Base-by-base conservation (phyloP, 352 stramenopile species). In the Phytophthora brassicae region DNA sequence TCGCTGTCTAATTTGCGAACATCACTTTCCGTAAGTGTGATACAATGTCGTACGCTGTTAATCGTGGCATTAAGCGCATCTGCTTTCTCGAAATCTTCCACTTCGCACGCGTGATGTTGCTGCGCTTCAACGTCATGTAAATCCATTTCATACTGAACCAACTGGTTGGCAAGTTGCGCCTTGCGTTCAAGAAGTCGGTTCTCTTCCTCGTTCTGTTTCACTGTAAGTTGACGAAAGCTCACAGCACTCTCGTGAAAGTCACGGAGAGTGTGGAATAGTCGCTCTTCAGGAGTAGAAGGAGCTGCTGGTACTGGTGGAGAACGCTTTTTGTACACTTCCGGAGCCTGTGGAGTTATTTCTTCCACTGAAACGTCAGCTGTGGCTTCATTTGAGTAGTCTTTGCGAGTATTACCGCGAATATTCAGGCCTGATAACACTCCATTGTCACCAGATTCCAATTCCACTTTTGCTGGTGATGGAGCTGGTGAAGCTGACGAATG, bases 61-160 rank as follows among this genome's bases (percentile, higher is more conserved):
- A 95, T 89, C 6, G 79, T 89, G 12, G 77, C 66, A 60, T 95
- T 93, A 6, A 95, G 64, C 5, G 86, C 79, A 45, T 95, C 86
- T 0, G 86, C 86, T 31, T 86, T 88, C 44, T 95, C 86, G 48
- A 95, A 95, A 70, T 95, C 86, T 47, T 95, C 86, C 26, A 90
- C 73, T 55, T 92, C 82, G 36, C 77, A 84, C 2, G 86, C 84
- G 43, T 89, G 84, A 16, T 93, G 77, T 47, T 95, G 86, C 63
- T 92, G 81, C 11, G 77, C 84, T 58, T 95, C 86, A n/a, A 95
- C 75, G 8, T 86, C 77, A 12, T 72, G 75, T 26, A 95, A 63
- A 63, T 95, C 86, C 42, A 92, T 75, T 57, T 90, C 81, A 50
- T 89, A 91, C 63, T 92, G 82, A 24, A 72, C 84, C n/a, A 95